Conservation (phyloP, 2,329 filamentous ascomycete genomes). For the Ustulina deusta region DNA sequence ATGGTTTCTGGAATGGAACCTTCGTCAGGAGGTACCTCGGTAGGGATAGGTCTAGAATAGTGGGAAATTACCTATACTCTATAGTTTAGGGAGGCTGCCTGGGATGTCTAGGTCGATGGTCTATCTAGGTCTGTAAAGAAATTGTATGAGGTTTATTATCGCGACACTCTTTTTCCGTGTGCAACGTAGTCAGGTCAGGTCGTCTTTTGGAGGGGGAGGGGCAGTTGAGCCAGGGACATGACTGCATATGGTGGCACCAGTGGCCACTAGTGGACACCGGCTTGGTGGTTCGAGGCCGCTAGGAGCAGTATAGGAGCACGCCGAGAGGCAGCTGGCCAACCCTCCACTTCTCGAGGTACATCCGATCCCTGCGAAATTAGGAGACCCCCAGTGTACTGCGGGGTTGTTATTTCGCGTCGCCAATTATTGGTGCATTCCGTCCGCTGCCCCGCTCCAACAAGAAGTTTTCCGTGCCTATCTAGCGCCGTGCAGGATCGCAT, state of each 20-base stretch:
- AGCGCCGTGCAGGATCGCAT: conserved; percentile 8
- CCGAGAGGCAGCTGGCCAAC: conserved; percentile 6
- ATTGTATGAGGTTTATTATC: conserved; percentile 22
- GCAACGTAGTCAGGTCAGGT: conserved; percentile 14
- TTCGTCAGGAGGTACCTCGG: background rate
- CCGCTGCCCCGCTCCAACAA: conserved; percentile 25
- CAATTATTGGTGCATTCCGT: conserved; percentile 27
- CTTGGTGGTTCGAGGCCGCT: conserved; percentile 30
- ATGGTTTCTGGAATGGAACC: conserved; percentile 7
- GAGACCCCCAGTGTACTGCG: conserved; percentile 31
- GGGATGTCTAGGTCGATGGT: background rate
- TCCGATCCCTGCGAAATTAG: background rate
- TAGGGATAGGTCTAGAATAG: conserved; percentile 1
- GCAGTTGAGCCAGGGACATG: conserved; percentile 27
- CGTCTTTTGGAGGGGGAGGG: conserved; percentile 35
- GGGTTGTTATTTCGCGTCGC: conserved; percentile 27
- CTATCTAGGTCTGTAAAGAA: background rate
- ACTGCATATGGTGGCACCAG: conserved; percentile 30
- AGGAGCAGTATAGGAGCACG: conserved; percentile 9
- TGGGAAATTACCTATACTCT: conserved; percentile 18
- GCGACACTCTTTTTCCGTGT: conserved; percentile 21
- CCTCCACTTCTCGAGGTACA: conserved; percentile 17
- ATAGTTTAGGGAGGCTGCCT: background rate
- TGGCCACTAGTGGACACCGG: conserved; percentile 16
- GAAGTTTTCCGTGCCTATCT: conserved; percentile 22